Percentiles rank a stretch among this genome's conserved stretches.
phyloP scores from a whole-genome alignment of 495 filamentous ascomycete species.

The Penicillium pancosmium region DNA sequence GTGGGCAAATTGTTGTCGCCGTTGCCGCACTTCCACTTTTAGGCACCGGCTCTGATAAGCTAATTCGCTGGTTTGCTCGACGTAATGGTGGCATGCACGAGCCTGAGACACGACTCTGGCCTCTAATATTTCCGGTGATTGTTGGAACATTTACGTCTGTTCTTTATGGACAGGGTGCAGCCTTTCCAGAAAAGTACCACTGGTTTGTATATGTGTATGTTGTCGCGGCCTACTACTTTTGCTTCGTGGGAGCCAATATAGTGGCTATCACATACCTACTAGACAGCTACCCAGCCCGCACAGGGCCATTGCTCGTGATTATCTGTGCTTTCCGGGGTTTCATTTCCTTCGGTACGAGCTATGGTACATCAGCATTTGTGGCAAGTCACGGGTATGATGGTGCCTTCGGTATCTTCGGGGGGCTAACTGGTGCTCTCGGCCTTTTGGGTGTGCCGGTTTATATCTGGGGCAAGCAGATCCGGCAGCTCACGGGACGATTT shows the following conservation, averaged over 20 bases:
- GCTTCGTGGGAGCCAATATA: conserved; percentile 43
- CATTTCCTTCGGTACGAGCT: conserved; percentile 39
- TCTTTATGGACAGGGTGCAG: conserved; percentile 36
- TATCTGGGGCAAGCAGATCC: conserved; percentile 36
- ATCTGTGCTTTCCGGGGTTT: conserved; percentile 45
- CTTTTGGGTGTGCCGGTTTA: conserved; percentile 30
- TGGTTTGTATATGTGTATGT: conserved; percentile 39
- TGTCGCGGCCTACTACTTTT: conserved; percentile 38
- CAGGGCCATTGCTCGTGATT: conserved; percentile 39
- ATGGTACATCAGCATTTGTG: conserved; percentile 30
- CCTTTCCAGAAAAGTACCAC: conserved; percentile 35
- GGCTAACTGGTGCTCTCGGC: conserved; percentile 26
- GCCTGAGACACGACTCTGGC: conserved; percentile 35
- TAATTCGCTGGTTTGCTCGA: conserved; percentile 28
- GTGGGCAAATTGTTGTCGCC: conserved; percentile 33
- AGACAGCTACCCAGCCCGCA: conserved; percentile 39
- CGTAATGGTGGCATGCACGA: conserved; percentile 35
- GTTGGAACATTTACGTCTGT: conserved; percentile 31
- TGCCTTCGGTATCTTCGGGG: conserved; percentile 31
- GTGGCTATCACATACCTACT: conserved; percentile 42
- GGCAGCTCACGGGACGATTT: conserved; percentile 26
- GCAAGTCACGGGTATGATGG: conserved; percentile 32
- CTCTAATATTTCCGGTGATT: conserved; percentile 35
- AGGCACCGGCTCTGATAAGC: conserved; percentile 33
- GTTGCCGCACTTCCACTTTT: conserved; percentile 39